Evolutionary conservation across 1,284 basidiomycete genomes (phyloP).

Genomic region (Puccinia coronata): DNA sequence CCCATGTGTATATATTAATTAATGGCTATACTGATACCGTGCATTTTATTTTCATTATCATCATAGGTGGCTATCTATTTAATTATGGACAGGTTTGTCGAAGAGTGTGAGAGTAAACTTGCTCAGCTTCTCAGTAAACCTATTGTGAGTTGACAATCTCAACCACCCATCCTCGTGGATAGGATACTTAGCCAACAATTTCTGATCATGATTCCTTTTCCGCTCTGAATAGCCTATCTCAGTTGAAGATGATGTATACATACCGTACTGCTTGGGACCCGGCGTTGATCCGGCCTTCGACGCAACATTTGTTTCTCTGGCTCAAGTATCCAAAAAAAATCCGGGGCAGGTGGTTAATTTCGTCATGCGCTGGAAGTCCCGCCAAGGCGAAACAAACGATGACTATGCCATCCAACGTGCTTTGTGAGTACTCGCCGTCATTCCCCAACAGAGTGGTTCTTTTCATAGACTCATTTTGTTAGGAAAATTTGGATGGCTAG

Average conservation of each 20-base stretch:
- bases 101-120: conserved; percentile 51
- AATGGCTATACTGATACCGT: too few species aligned
- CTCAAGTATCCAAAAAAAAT: conserved; percentile 80
- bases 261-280: conserved; percentile 66
- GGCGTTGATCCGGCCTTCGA: conserved; percentile 77
- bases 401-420: conserved; percentile 62
- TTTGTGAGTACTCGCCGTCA: conserved; percentile 58
- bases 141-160: conserved; percentile 33
- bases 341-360: conserved; percentile 82
- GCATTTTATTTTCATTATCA: not conserved
- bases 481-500: conserved; percentile 2
- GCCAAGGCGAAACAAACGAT: conserved; percentile 71
- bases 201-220: not conserved
- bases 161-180: not conserved
- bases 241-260: conserved; percentile 50
- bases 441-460: conserved; percentile 55
- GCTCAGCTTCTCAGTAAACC: conserved; percentile 47
- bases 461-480: conserved; percentile 40
- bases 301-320: conserved; percentile 75
- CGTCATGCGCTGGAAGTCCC: conserved; percentile 80
- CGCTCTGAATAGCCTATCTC: conserved; percentile 32
- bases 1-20: not conserved
- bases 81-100: conserved; percentile 50
- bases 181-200: not conserved
- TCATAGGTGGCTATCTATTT: conserved; percentile 50